phyloP scores from a whole-genome alignment of 2,329 filamentous ascomycete species.

The Rutstroemia sydowiana region DNA sequence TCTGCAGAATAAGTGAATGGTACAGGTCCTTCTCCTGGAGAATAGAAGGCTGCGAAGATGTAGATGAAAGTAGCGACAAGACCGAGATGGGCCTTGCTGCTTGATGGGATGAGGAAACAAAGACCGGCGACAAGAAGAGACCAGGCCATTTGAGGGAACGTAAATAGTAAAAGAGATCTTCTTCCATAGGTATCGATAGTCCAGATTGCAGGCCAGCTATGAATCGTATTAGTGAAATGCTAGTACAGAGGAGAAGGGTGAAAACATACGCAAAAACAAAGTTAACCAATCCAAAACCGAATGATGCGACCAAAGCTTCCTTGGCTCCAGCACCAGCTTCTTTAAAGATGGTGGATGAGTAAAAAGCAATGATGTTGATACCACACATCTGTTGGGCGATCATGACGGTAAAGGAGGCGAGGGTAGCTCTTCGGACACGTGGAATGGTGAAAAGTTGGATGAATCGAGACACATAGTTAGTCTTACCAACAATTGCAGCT shows the following conservation, averaged over 20 bases:
- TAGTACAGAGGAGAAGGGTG: background rate
- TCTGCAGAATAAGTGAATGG: slow-evolving; percentile 56
- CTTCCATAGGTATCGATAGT: slow-evolving; percentile 61
- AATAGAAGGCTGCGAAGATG: slow-evolving; percentile 58
- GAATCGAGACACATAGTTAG: slow-evolving; percentile 54
- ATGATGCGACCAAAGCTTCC: slow-evolving; percentile 52
- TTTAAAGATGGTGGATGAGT: slow-evolving; percentile 56
- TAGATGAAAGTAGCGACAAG: slow-evolving; percentile 55
- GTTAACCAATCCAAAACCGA: slow-evolving; percentile 58
- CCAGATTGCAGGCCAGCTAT: slow-evolving; percentile 50
- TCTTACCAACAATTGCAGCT: slow-evolving; percentile 24
- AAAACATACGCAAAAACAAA: slow-evolving; percentile 35
- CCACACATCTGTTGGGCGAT: slow-evolving; percentile 33
- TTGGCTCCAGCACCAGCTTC: slow-evolving; percentile 48
- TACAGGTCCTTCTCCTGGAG: slow-evolving; percentile 54
- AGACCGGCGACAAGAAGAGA: slow-evolving; percentile 53
- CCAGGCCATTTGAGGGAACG: slow-evolving; percentile 61
- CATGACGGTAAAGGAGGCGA: slow-evolving; percentile 76
- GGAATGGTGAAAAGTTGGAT: slow-evolving; percentile 62
- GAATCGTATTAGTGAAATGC: slow-evolving; percentile 50
- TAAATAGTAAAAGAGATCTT: slow-evolving; percentile 53
- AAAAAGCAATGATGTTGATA: slow-evolving; percentile 66
- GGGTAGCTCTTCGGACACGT: slow-evolving; percentile 61
- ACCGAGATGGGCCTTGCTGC: slow-evolving; percentile 37
- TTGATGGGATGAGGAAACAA: slow-evolving; percentile 43